Base-by-base conservation (phyloP, 2,329 filamentous ascomycete genomes). In the Colletotrichum orbiculare region DNA sequence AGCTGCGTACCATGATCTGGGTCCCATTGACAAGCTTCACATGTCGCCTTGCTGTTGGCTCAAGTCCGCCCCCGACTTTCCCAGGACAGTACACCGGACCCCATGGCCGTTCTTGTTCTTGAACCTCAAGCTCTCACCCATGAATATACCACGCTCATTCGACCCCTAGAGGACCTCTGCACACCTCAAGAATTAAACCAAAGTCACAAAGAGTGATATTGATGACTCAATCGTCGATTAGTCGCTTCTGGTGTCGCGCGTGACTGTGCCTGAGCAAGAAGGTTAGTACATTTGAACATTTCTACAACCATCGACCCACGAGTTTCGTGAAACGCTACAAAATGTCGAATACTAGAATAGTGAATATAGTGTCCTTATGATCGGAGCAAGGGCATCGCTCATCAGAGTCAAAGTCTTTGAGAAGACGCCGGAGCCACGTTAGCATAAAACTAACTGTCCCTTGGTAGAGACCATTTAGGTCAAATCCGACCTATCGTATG, bases 201-300 rank as follows among this genome's bases (percentile, higher is more conserved):
- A 25, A 25, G n/a, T n/a, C 25, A 34, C 15, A n/a, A n/a, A 58
- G 17, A 13, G 35, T 41, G n/a, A 63, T 47, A 46, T 47, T 63
- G 60, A 63, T 58, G 60, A 50, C 38, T 37, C 34, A n/a, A 35
- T 46, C 38, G 54, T 17, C 54, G 47, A 58, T 58, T 35, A 46
- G 25, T 38, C 17, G 3, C 37, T 34, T 52, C 35, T 34, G 38
- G 33, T 35, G 35, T 17, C 8, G 39, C 39, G 35, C 42, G 41
- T 17, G 25, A 2, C 33, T 13, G 35, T 50, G 38, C 50, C 45
- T 12, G 39, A 12, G 8, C 39, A 12, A 43, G 39, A 54, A 37
- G 3, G 25, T 25, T 4, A 25, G 25, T 25, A 3, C 3, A 25
- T 3, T 25, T 25, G 25, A 4, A 3, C 3, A 25, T 3, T 25